Evolutionary conservation across 1,284 basidiomycete species (phyloP).

Genomic region (Kwoniella shivajii): DNA sequence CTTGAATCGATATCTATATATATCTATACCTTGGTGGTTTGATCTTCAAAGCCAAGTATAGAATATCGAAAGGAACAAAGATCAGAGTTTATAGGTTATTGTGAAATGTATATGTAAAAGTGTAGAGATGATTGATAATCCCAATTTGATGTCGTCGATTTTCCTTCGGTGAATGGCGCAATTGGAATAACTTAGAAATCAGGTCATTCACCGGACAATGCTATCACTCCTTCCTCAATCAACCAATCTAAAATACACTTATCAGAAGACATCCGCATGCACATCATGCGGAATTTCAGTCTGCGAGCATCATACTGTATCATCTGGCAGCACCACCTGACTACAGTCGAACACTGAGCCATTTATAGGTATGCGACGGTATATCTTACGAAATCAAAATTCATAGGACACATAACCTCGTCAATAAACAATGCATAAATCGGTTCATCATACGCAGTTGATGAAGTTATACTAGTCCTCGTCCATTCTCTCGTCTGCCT

Average conservation of each 20-base stretch:
- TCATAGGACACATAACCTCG: no score
- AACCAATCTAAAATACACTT: not conserved
- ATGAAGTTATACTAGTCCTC: slow-evolving; percentile 24
- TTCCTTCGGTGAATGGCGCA: slow-evolving; percentile 1
- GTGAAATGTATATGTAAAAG: not conserved
- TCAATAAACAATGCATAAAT: no score
- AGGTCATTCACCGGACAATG: not conserved
- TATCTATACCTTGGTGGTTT: no score
- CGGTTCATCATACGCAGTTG: no score
- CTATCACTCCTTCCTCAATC: not conserved
- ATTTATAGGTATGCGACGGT: no score
- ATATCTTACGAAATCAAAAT: no score
- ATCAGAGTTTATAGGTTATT: not conserved
- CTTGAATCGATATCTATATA: slow-evolving; percentile 9
- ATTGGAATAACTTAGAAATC: not conserved
- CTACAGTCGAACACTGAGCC: no score
- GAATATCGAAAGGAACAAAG: not conserved
- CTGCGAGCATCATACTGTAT: not conserved
- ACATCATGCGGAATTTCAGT: not conserved
- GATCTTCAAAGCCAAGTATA: not conserved
- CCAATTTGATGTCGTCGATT: not conserved
- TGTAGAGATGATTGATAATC: not conserved
- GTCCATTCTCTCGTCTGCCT: slow-evolving; percentile 39
- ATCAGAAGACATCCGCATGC: not conserved
- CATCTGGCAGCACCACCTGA: not conserved